These are phyloP conservation scores for Setomelanomma holmii DNA, from an alignment of 2,329 filamentous ascomycete species.

Conservation along the genomic window DNA sequence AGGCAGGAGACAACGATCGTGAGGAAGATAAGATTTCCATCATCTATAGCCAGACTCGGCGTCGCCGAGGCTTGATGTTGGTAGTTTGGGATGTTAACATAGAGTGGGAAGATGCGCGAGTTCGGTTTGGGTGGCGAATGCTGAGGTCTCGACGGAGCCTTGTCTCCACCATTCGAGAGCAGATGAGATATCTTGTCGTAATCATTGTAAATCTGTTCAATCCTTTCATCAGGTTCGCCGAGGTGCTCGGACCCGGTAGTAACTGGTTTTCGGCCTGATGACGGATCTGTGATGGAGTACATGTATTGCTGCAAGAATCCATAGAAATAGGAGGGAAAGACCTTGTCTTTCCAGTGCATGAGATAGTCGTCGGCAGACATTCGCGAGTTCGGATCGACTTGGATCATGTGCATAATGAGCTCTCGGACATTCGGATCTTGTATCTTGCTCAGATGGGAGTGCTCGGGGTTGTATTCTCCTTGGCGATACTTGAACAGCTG, in stretches of 20 bases:
- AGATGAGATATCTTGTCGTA: slow-evolving; percentile 99
- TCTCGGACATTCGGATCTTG: slow-evolving; percentile 86
- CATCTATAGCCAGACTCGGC: slow-evolving; percentile 72
- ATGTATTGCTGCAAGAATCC: slow-evolving; percentile 98
- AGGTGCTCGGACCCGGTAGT: slow-evolving; percentile 74
- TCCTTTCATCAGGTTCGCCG: slow-evolving; percentile 89
- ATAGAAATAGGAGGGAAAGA: slow-evolving; percentile 97
- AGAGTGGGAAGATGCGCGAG: slow-evolving; percentile 76
- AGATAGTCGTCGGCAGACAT: slow-evolving; percentile 95
- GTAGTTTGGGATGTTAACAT: slow-evolving; percentile 85
- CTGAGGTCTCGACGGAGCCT: slow-evolving; percentile 45
- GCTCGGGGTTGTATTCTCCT: slow-evolving; percentile 88
- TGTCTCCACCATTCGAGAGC: slow-evolving; percentile 73
- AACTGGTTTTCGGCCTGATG: slow-evolving; percentile 75
- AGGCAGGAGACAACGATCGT: slow-evolving; percentile 88
- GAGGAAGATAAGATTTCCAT: slow-evolving; percentile 91
- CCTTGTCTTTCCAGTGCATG: slow-evolving; percentile 87
- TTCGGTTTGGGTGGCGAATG: slow-evolving; percentile 46
- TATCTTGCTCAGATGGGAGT: slow-evolving; percentile 82
- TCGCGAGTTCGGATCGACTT: slow-evolving; percentile 87
- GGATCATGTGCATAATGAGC: slow-evolving; percentile 94
- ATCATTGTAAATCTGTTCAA: slow-evolving; percentile 90
- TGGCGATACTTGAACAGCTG: slow-evolving; percentile 94
- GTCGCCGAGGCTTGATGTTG: slow-evolving; percentile 71
- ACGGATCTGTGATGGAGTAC: slow-evolving; percentile 91